Evolutionary conservation across 2,329 filamentous ascomycete species (phyloP), one percentile per base, ranked within the genome.

Genomic region (Aspergillus cejpii): DNA sequence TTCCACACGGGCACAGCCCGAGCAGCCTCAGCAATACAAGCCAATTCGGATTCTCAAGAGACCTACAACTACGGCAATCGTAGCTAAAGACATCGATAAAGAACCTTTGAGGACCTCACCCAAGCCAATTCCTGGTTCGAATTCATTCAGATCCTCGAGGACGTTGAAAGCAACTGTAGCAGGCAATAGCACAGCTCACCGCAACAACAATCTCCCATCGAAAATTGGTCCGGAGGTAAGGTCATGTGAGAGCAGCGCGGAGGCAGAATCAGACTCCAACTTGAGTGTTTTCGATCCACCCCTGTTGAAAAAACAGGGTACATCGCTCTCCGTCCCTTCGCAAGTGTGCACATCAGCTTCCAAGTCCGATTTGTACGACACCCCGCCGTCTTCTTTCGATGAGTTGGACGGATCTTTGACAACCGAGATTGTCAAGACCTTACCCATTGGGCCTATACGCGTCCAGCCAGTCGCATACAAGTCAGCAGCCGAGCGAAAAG

Each of bases 341-440:
- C 60, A 62, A 43, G 48, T 64, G 12, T 52, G 56, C 31, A 46
- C 48, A 37, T 19, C 41, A 20, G 53, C 49, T 20, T 42, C 41
- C 5, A 53, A 47, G 15, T 31, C 26, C 36, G 44, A 46, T 6
- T 39, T 37, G 15, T 46, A 49, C 21, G 58, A 62, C 27, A 67
- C 62, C 2, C 63, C 65, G 0, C 62, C 63, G 6, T 67, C 65
- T 2, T 67, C 65, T 31, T 66, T 53, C 34, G 64, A 67, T 17
- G 65, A 67, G 15, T 14, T 26, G 15, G 54, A 59, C 2, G 51
- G 49, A n/a, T 33, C 37, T 17, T 41, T 56, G 17, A 44, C 44
- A 27, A 37, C 56, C 7, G 52, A 53, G 14, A 40, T 37, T 14
- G 28, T 55, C 31, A 54, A 55, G 37, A 45, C 37, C 7, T 31